These are phyloP conservation scores for Drechslerella stenobrocha DNA, from an alignment of 2,329 filamentous ascomycete species.

Conservation along the genomic window DNA sequence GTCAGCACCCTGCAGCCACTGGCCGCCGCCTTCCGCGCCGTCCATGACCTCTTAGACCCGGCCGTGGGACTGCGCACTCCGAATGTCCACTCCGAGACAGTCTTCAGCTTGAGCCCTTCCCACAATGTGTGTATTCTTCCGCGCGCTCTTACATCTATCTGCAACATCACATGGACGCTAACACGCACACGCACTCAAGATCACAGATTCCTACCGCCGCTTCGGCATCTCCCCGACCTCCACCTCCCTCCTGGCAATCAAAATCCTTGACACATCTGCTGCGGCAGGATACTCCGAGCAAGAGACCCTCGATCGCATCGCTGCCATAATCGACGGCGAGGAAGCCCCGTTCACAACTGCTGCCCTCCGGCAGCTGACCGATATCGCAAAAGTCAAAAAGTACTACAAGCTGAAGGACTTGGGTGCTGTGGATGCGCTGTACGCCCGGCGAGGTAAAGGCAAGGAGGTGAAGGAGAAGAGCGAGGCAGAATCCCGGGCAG, in stretches of 20 bases:
- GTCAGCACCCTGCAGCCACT: constrained; percentile 59
- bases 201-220: constrained; percentile 84
- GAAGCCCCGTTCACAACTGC: constrained; percentile 66
- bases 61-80: constrained; percentile 69
- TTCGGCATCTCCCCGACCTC: constrained; percentile 78
- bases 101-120: constrained; percentile 75
- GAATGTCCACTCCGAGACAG: constrained; percentile 87
- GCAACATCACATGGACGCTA: background rate
- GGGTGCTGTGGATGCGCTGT: constrained; percentile 27
- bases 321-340: constrained; percentile 66
- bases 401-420: constrained; percentile 74
- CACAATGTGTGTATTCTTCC: constrained; percentile 72
- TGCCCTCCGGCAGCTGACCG: constrained; percentile 64
- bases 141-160: no score
- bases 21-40: constrained; percentile 75
- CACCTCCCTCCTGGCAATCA: constrained; percentile 75
- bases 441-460: constrained; percentile 19
- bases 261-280: constrained; percentile 63
- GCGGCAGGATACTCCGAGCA: constrained; percentile 55
- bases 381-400: constrained; percentile 73
- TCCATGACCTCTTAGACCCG: constrained; percentile 63
- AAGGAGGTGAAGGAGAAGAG: constrained; percentile 15
- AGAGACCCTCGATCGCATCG: constrained; percentile 52
- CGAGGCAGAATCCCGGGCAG: constrained; percentile 16
- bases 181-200: no score